Conservation (phyloP, 2,329 filamentous ascomycete species). For the Raffaelea arxii region DNA sequence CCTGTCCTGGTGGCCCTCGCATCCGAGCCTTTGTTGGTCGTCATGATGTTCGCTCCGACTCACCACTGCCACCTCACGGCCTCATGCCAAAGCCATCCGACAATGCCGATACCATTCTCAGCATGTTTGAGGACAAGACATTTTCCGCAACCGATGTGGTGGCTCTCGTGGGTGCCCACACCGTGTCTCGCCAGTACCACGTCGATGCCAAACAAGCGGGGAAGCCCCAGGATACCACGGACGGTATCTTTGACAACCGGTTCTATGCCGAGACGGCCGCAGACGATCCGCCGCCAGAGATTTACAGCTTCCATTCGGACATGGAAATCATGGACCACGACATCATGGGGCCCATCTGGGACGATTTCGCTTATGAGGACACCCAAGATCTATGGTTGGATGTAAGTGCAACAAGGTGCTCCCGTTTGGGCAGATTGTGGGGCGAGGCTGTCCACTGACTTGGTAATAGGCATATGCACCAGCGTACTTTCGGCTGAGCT, state of each 20-base stretch:
- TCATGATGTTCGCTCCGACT: slow-evolving; percentile 27
- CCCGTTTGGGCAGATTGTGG: too few species aligned
- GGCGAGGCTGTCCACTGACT: too few species aligned
- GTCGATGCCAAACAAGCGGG: slow-evolving; percentile 27
- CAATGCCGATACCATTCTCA: slow-evolving; percentile 29
- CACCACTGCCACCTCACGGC: slow-evolving; percentile 27
- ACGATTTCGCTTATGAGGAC: slow-evolving; percentile 21
- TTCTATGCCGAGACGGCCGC: slow-evolving; percentile 33
- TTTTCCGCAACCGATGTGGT: slow-evolving; percentile 38
- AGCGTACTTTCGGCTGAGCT: slow-evolving; percentile 44
- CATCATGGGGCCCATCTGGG: slow-evolving; percentile 25
- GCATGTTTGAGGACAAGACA: slow-evolving; percentile 39
- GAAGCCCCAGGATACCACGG: slow-evolving; percentile 35
- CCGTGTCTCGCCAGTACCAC: slow-evolving; percentile 35
- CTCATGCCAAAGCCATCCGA: slow-evolving; percentile 33
- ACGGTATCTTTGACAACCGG: slow-evolving; percentile 37
- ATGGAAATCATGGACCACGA: slow-evolving; percentile 27
- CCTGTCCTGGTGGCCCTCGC: slow-evolving; percentile 40
- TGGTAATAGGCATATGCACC: slow-evolving; percentile 38
- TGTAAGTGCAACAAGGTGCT: slow-evolving; percentile 16
- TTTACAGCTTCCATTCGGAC: slow-evolving; percentile 32
- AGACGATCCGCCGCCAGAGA: slow-evolving; percentile 18
- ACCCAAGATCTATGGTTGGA: slow-evolving; percentile 31
- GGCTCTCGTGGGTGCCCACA: slow-evolving; percentile 45
- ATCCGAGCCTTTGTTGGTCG: slow-evolving; percentile 38